A percentile compares a stretch with the other conserved stretches of the same genome.
These are phyloP conservation scores for Blastobotrys aristatus DNA, from an alignment of 1,139 yeast genomes.

Conservation along the genomic window DNA sequence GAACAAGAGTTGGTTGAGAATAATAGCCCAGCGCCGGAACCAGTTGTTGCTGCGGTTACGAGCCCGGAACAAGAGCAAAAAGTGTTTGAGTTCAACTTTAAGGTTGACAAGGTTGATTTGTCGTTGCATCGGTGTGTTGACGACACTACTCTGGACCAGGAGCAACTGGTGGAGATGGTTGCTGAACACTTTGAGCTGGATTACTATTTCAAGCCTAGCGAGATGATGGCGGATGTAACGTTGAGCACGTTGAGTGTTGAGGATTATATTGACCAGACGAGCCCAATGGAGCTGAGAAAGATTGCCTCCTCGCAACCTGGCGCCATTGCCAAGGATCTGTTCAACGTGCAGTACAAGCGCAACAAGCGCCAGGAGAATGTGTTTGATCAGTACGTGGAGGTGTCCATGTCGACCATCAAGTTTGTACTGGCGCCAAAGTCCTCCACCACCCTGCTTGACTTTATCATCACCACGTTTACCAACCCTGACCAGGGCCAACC, in stretches of 20 bases:
- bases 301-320: conserved; percentile 53
- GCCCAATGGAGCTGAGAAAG: conserved; percentile 60
- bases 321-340: conserved; percentile 36
- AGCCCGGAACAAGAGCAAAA: conserved; percentile 42
- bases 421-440: conserved; percentile 75
- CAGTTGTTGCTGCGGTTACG: neutral
- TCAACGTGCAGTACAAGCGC: conserved; percentile 53
- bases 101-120: conserved; percentile 57
- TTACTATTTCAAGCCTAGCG: conserved; percentile 55
- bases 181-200: conserved; percentile 60
- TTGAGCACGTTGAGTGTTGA: conserved; percentile 64
- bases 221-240: conserved; percentile 60
- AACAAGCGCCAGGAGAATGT: conserved; percentile 50
- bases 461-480: conserved; percentile 79
- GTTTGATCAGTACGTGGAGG: conserved; percentile 70
- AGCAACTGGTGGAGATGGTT: conserved; percentile 63
- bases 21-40: conserved; percentile 2
- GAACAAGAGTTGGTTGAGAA: conserved; percentile 6
- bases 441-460: conserved; percentile 71
- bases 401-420: conserved; percentile 75
- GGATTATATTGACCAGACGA: conserved; percentile 66
- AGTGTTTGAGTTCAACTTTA: conserved; percentile 63
- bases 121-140: conserved; percentile 65
- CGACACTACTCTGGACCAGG: conserved; percentile 56
- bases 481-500: conserved; percentile 40